Percentiles rank a stretch among this genome's conserved stretches.
Evolutionary conservation across 2,329 filamentous ascomycete genomes (phyloP).

Genomic region (Colletotrichum sp.): DNA sequence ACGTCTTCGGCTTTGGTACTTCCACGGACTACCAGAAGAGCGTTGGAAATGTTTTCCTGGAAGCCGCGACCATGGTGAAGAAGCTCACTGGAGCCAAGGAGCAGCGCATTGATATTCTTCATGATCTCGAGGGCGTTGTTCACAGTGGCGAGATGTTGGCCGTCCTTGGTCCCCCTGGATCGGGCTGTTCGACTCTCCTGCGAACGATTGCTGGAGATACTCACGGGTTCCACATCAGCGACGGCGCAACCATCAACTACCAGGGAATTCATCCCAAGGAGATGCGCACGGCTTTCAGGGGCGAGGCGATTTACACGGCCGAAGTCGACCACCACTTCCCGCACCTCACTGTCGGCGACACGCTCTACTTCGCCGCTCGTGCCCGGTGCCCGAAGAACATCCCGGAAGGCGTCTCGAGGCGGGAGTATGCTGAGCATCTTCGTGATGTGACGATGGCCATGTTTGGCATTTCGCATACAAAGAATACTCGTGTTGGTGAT

Average conservation of each 20-base stretch:
- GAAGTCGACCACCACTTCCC: slow-evolving; percentile 70
- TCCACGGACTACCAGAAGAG: slow-evolving; percentile 48
- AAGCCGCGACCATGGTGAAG: slow-evolving; percentile 30
- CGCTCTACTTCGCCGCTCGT: slow-evolving; percentile 64
- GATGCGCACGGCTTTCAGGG: slow-evolving; percentile 37
- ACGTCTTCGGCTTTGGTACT: slow-evolving; percentile 45
- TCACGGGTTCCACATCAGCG: slow-evolving; percentile 55
- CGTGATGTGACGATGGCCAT: slow-evolving; percentile 60
- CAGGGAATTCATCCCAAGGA: slow-evolving; percentile 14
- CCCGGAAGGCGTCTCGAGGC: slow-evolving; percentile 47
- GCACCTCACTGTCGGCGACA: slow-evolving; percentile 63
- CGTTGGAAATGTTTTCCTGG: slow-evolving; percentile 40
- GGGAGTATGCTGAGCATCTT: slow-evolving; percentile 50
- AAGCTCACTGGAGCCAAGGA: slow-evolving; percentile 28
- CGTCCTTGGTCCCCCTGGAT: slow-evolving; percentile 58
- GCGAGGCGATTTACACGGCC: slow-evolving; percentile 71
- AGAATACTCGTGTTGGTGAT: slow-evolving; percentile 59
- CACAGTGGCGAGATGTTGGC: slow-evolving; percentile 61
- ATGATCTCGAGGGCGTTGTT: slow-evolving; percentile 56
- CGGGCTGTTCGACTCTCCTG: slow-evolving; percentile 71
- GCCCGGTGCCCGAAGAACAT: slow-evolving; percentile 53
- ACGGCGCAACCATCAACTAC: slow-evolving; percentile 17
- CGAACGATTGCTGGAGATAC: slow-evolving; percentile 70
- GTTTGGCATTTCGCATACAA: slow-evolving; percentile 59
- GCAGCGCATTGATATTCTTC: slow-evolving; percentile 53